These are phyloP conservation scores for Nymphaea colorata DNA, from an alignment of 164 flowering plant species.

Conservation along the genomic window DNA sequence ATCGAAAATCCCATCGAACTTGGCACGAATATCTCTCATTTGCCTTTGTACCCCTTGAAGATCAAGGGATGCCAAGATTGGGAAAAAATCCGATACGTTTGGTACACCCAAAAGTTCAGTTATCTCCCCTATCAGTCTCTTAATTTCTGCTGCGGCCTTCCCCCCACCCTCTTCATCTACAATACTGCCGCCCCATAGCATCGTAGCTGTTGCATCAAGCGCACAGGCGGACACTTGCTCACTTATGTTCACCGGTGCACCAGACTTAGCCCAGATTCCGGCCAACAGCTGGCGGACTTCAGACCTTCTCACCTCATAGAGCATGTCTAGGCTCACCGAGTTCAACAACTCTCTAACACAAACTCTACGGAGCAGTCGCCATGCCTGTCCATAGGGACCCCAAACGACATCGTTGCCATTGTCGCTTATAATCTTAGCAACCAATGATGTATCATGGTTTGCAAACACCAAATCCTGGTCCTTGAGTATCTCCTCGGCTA, in stretches of 20 bases:
- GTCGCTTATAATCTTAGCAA: conserved; percentile 12
- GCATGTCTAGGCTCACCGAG: conserved; percentile 20
- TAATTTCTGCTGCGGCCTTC: conserved; percentile 23
- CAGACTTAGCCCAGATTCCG: conserved; percentile 11
- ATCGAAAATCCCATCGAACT: conserved; percentile 31
- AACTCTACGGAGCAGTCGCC: conserved; percentile 38
- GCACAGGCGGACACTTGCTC: conserved; percentile 30
- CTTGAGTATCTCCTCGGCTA: conserved; percentile 26
- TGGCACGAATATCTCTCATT: conserved; percentile 10
- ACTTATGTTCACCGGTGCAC: conserved; percentile 27
- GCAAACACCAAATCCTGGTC: conserved; percentile 39
- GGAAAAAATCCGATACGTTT: conserved; percentile 46
- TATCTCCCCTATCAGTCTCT: conserved; percentile 22
- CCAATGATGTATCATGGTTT: conserved; percentile 31
- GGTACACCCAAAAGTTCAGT: conserved; percentile 28
- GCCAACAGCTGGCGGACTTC: conserved; percentile 20
- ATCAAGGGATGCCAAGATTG: conserved; percentile 35
- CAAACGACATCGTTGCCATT: conserved; percentile 31
- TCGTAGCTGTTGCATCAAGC: conserved; percentile 29
- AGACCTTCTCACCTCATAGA: conserved; percentile 20
- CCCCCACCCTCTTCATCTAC: conserved; percentile 16
- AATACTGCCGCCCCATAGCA: conserved; percentile 46
- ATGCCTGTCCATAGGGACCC: conserved; percentile 27
- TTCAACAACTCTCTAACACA: conserved; percentile 30
- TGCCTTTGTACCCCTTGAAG: conserved; percentile 30